A percentile compares a stretch with the other conserved stretches of the same genome.
phyloP scores from a whole-genome alignment of 345 rosid genomes.

The Linum usitatissimum region DNA sequence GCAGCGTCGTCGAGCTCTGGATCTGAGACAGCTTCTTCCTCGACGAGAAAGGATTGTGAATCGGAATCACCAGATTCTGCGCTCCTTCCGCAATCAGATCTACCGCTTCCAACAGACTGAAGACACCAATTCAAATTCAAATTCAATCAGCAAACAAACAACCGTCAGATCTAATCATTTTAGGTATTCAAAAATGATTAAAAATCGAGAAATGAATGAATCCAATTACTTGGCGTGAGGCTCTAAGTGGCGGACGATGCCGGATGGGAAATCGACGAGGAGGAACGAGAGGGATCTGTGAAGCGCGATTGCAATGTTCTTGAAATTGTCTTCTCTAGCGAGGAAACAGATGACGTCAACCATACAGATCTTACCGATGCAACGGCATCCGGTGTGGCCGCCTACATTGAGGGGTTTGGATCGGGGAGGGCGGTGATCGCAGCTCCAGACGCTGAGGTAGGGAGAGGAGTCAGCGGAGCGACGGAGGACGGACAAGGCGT shows the following conservation, averaged over 20 bases:
- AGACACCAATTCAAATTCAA: neutral
- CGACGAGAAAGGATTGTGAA: neutral
- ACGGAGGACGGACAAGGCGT: slow-evolving; percentile 46
- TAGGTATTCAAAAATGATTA: neutral
- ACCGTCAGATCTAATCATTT: neutral
- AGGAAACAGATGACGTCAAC: slow-evolving; percentile 82
- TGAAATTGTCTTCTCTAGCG: slow-evolving; percentile 37
- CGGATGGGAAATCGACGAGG: slow-evolving; percentile 29
- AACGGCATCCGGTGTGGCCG: slow-evolving; percentile 32
- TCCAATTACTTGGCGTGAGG: slow-evolving; percentile 49
- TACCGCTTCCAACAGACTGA: neutral
- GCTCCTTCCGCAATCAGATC: slow-evolving; percentile 1
- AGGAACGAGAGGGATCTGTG: slow-evolving; percentile 55
- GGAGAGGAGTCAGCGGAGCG: slow-evolving; percentile 35
- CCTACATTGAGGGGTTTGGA: slow-evolving; percentile 1
- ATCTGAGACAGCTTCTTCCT: slow-evolving; percentile 24
- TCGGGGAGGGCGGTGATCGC: slow-evolving; percentile 27
- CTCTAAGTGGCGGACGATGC: slow-evolving; percentile 47
- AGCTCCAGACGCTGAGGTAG: slow-evolving; percentile 68
- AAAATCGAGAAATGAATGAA: neutral
- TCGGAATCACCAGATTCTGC: slow-evolving; percentile 1
- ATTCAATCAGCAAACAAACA: neutral
- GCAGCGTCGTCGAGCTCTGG: slow-evolving; percentile 28
- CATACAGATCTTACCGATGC: slow-evolving; percentile 80
- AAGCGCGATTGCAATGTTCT: slow-evolving; percentile 44